phyloP scores from a whole-genome alignment of 2,329 filamentous ascomycete genomes.

The Pestalotiopsis fici region DNA sequence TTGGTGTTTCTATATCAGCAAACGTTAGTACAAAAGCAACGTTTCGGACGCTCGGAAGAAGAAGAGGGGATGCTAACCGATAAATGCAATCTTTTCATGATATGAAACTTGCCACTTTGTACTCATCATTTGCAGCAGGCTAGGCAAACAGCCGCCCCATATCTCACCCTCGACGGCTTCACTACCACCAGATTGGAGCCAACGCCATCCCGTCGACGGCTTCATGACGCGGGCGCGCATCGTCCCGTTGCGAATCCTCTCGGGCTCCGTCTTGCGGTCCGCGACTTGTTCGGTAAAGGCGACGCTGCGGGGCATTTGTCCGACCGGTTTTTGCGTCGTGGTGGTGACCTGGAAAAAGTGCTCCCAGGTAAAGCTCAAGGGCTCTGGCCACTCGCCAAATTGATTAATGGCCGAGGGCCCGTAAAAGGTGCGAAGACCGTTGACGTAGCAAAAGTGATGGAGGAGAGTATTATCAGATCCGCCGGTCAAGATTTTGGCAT shows the following conservation, averaged over 20 bases:
- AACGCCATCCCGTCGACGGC: neutral
- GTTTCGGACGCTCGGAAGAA: neutral
- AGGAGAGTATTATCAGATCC: slow-evolving; percentile 42
- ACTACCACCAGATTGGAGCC: neutral
- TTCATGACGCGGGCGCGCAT: neutral
- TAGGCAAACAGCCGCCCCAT: neutral
- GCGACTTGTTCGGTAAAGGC: neutral
- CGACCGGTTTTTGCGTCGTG: neutral
- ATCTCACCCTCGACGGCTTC: neutral
- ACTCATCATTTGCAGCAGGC: neutral
- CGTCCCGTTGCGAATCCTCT: neutral
- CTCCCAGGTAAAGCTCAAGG: slow-evolving; percentile 28
- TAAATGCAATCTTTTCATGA: neutral
- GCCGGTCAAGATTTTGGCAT: slow-evolving; percentile 42
- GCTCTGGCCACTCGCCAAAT: slow-evolving; percentile 28
- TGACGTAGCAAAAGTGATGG: slow-evolving; percentile 40
- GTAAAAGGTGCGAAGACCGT: slow-evolving; percentile 43
- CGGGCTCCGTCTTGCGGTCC: neutral
- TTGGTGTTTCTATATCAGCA: neutral
- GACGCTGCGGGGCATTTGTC: neutral
- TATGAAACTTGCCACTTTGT: neutral
- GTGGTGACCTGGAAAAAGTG: slow-evolving; percentile 32
- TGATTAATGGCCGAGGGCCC: slow-evolving; percentile 39
- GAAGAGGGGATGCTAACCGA: neutral
- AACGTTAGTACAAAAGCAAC: neutral